These are phyloP conservation scores for Rosa multiflora DNA, from an alignment of 306 rosid genomes.

Conservation along the genomic window DNA sequence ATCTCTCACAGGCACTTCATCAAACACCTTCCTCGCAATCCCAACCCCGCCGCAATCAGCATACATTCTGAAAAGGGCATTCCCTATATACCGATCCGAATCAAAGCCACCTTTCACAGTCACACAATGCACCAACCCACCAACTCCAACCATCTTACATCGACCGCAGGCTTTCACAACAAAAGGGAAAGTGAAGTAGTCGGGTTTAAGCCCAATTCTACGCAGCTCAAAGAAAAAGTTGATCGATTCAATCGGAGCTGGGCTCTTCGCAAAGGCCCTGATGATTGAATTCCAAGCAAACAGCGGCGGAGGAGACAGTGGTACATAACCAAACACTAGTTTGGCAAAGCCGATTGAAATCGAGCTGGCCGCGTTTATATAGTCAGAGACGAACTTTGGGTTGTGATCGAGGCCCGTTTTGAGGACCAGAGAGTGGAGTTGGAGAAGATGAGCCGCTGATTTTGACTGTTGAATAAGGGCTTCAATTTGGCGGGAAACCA, in stretches of 20 bases:
- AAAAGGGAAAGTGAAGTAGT: slow-evolving; percentile 58
- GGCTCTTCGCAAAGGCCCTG: slow-evolving; percentile 34
- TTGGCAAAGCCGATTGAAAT: slow-evolving; percentile 35
- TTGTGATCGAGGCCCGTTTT: slow-evolving; percentile 37
- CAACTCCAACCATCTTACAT: slow-evolving; percentile 23
- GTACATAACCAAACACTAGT: slow-evolving; percentile 34
- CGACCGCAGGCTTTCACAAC: slow-evolving; percentile 49
- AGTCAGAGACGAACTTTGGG: slow-evolving; percentile 25
- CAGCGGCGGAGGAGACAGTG: slow-evolving; percentile 49
- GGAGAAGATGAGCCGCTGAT: too few species aligned
- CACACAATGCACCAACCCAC: slow-evolving; percentile 44
- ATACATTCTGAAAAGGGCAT: slow-evolving; percentile 50
- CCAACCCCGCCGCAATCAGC: slow-evolving; percentile 25
- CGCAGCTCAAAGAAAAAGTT: slow-evolving; percentile 38
- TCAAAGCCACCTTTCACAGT: slow-evolving; percentile 35
- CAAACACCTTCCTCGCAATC: slow-evolving; percentile 45
- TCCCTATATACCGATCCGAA: slow-evolving; percentile 33
- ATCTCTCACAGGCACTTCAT: slow-evolving; percentile 50
- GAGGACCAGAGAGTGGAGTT: slow-evolving; percentile 42
- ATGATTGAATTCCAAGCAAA: slow-evolving; percentile 51
- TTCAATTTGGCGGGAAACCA: too few species aligned
- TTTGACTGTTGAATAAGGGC: too few species aligned
- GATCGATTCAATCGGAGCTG: slow-evolving; percentile 35
- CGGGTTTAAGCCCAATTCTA: slow-evolving; percentile 27
- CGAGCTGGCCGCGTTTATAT: slow-evolving; percentile 25